A percentile compares a stretch with the other conserved stretches of the same genome.
phyloP scores from a whole-genome alignment of 1,284 basidiomycete species.

The Trichosporon asahii region DNA sequence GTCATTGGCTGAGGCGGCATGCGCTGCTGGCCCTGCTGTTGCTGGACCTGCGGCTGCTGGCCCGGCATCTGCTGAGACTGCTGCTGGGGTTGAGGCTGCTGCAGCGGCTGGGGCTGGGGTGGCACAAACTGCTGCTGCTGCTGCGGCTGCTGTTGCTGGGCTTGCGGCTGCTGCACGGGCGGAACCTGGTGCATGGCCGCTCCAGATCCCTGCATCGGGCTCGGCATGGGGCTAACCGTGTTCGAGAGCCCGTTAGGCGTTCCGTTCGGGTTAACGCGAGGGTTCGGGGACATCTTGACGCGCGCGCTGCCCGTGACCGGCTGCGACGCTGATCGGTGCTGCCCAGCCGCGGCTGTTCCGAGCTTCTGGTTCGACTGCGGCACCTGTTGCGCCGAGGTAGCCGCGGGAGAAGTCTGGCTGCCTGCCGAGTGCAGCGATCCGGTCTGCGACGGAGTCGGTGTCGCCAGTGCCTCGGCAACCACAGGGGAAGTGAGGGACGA shows the following conservation, averaged over 20 bases:
- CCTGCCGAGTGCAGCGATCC: neutral
- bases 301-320: neutral
- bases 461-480: conserved; percentile 1
- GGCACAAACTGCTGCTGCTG: conserved; percentile 6
- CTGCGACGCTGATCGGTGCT: neutral
- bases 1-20: neutral
- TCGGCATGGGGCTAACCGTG: neutral
- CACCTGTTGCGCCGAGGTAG: neutral
- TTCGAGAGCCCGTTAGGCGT: neutral
- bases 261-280: neutral
- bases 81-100: neutral
- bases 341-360: neutral
- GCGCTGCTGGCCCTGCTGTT: neutral
- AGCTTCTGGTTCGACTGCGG: neutral
- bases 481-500: neutral
- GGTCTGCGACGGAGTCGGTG: neutral
- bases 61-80: neutral
- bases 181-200: conserved; percentile 3
- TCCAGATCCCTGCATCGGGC: neutral
- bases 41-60: neutral
- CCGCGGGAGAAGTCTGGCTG: conserved; percentile 1
- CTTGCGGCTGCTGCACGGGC: neutral
- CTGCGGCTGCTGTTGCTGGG: neutral
- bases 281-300: neutral
- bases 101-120: neutral